phyloP scores from a whole-genome alignment of 2,329 filamentous ascomycete genomes.

The Raffaelea arxii region DNA sequence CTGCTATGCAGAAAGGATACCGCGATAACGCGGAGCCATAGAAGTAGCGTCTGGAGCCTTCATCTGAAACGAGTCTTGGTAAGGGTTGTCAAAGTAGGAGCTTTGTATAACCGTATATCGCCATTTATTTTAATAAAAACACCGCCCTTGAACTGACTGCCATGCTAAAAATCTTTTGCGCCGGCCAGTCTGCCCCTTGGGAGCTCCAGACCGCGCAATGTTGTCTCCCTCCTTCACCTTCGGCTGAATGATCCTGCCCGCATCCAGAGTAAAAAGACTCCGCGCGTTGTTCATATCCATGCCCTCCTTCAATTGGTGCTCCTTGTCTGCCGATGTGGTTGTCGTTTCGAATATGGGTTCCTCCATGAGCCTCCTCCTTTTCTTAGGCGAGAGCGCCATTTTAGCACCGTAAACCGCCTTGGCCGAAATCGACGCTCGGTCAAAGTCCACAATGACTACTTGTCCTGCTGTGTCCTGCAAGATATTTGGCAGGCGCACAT shows the following conservation, averaged over 20 bases:
- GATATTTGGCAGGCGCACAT: conserved; percentile 7
- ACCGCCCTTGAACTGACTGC: too few relatives aligned
- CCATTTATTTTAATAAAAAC: too few relatives aligned
- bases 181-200: too few relatives aligned
- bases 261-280: conserved; percentile 1
- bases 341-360: not conserved
- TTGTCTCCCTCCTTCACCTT: too few relatives aligned
- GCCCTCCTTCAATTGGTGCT: not conserved
- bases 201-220: too few relatives aligned
- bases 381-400: not conserved
- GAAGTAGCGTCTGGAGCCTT: too few relatives aligned
- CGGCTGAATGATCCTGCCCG: not conserved
- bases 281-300: not conserved
- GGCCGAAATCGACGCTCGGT: not conserved
- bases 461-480: not conserved
- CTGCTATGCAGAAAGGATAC: too few relatives aligned
- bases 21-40: too few relatives aligned
- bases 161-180: too few relatives aligned
- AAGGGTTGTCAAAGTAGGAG: too few relatives aligned
- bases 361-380: conserved; percentile 2
- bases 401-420: not conserved
- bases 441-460: conserved; percentile 6
- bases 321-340: not conserved
- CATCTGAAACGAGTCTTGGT: too few relatives aligned
- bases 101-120: too few relatives aligned